phyloP scores from a whole-genome alignment of 805 yeast genomes.

The Kurtzmaniella fragi region DNA sequence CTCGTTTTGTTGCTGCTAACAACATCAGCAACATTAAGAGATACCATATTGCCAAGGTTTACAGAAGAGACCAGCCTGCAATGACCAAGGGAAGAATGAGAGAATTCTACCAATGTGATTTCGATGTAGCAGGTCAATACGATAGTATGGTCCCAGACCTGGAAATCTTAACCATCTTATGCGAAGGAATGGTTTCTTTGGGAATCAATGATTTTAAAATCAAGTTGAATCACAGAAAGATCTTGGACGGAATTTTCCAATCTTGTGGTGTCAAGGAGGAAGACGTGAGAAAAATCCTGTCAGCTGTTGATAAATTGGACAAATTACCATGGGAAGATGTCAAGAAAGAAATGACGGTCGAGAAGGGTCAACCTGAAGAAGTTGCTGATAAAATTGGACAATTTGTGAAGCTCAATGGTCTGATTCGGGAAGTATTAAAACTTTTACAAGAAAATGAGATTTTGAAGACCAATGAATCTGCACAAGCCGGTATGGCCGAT shows the following conservation, averaged over 20 bases:
- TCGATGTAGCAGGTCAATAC: slow-evolving; percentile 90
- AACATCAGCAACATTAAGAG: slow-evolving; percentile 85
- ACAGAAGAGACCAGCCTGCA: slow-evolving; percentile 99
- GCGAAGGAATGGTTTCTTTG: slow-evolving; percentile 77
- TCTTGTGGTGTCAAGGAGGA: slow-evolving; percentile 92
- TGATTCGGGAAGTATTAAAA: slow-evolving; percentile 57
- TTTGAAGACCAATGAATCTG: slow-evolving; percentile 62
- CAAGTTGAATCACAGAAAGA: slow-evolving; percentile 92
- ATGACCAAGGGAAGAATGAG: slow-evolving; percentile 99
- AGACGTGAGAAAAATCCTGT: slow-evolving; percentile 87
- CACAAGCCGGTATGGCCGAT: slow-evolving; percentile 76
- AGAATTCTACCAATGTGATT: slow-evolving; percentile 98
- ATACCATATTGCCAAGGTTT: slow-evolving; percentile 96
- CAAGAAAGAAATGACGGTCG: slow-evolving; percentile 84
- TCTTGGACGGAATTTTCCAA: slow-evolving; percentile 91
- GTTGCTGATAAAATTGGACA: slow-evolving; percentile 93
- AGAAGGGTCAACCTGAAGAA: slow-evolving; percentile 84
- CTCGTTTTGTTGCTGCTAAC: slow-evolving; percentile 95
- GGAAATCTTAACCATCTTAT: slow-evolving; percentile 74
- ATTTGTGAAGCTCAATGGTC: slow-evolving; percentile 81
- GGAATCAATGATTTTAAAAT: slow-evolving; percentile 88
- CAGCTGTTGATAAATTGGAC: slow-evolving; percentile 96
- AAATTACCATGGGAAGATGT: slow-evolving; percentile 95
- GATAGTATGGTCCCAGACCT: slow-evolving; percentile 97
- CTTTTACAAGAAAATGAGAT: slow-evolving; percentile 52